Conservation (phyloP, 2,329 filamentous ascomycete genomes). For the Hysterium pulicare region DNA sequence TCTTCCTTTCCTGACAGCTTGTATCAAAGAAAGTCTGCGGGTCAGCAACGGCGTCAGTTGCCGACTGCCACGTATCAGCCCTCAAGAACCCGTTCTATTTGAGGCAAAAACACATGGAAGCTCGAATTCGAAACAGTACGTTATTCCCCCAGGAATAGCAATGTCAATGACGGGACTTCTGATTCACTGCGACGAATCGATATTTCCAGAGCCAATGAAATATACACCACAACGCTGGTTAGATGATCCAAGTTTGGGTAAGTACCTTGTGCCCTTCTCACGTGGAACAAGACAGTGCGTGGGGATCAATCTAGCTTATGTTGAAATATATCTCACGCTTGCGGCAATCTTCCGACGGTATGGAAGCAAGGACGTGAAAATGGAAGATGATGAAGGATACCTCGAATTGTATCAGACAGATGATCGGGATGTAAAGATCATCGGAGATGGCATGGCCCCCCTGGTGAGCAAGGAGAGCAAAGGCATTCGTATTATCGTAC, state of each 20-base stretch:
- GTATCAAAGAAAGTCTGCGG: neutral
- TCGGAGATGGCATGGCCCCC: constrained; percentile 26
- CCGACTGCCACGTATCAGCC: neutral
- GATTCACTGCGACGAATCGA: neutral
- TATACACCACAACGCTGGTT: neutral
- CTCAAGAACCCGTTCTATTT: neutral
- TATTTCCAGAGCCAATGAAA: neutral
- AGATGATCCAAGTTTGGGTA: neutral
- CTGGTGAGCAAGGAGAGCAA: constrained; percentile 14
- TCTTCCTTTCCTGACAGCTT: neutral
- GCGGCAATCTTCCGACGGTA: constrained; percentile 13
- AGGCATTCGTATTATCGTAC: constrained; percentile 18
- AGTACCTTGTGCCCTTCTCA: neutral
- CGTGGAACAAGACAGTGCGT: neutral
- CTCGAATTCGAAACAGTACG: neutral
- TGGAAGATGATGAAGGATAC: constrained; percentile 4
- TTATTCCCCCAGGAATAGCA: neutral
- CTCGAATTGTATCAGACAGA: constrained; percentile 25
- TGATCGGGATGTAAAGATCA: constrained; percentile 18
- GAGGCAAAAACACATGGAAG: neutral
- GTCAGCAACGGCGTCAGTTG: neutral
- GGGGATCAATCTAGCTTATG: constrained; percentile 30
- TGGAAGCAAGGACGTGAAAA: constrained; percentile 6
- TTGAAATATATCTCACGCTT: constrained; percentile 20
- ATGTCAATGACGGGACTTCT: neutral